A percentile compares a stretch with the other conserved stretches of the same genome.
Evolutionary conservation across 257 asterid species (phyloP).

Genomic region (Sherardia arvensis): DNA sequence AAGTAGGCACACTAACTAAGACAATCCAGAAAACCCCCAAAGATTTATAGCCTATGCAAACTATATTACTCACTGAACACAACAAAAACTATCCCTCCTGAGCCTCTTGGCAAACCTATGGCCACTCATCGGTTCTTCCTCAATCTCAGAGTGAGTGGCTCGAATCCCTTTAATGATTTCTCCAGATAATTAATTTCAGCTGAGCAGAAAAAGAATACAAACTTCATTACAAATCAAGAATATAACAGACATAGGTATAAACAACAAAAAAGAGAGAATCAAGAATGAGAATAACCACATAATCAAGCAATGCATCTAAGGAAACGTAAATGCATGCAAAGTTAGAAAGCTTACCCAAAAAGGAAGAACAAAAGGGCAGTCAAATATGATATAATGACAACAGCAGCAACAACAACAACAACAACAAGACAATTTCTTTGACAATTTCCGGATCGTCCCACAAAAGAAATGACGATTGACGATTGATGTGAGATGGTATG

Average conservation of each 20-base stretch:
- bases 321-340: conserved; percentile 13
- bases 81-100: conserved; percentile 14
- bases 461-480: conserved; percentile 5
- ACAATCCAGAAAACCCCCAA: not conserved
- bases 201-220: conserved; percentile 19
- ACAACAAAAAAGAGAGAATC: conserved; percentile 8
- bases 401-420: not conserved
- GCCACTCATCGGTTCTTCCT: conserved; percentile 42
- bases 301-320: conserved; percentile 25
- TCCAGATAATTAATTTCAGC: conserved; percentile 33
- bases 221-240: conserved; percentile 6
- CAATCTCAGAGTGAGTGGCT: conserved; percentile 22
- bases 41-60: conserved; percentile 15
- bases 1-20: conserved; percentile 11
- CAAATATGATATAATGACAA: conserved; percentile 8
- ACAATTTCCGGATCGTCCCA: conserved; percentile 2
- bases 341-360: conserved; percentile 29
- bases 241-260: not conserved
- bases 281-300: conserved; percentile 20
- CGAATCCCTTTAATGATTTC: conserved; percentile 27
- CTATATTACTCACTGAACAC: conserved; percentile 19
- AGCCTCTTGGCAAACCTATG: conserved; percentile 20
- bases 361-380: conserved; percentile 27
- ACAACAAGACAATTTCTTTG: conserved; percentile 2
- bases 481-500: conserved; percentile 11